phyloP scores from a whole-genome alignment of 225 moss, liverwort and hornwort species.

The Neckera pumila region DNA sequence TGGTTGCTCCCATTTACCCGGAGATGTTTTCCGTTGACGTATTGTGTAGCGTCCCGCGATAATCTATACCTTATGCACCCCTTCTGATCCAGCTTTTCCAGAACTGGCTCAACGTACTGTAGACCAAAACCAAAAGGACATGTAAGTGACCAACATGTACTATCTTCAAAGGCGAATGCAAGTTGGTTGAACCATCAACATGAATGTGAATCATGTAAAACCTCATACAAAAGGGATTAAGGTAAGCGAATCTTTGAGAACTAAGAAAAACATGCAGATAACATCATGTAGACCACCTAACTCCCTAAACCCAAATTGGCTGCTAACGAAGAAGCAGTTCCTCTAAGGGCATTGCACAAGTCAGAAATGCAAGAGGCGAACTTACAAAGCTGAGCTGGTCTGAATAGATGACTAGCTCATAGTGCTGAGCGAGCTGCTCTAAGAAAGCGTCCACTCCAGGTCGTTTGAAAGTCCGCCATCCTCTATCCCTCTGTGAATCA shows the following conservation, averaged over 20 bases:
- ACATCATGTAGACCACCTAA: background rate
- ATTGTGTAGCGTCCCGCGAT: conserved; percentile 95
- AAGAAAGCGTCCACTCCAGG: conserved; percentile 95
- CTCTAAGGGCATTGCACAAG: background rate
- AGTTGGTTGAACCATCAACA: background rate
- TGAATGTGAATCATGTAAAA: background rate
- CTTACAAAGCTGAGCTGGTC: conserved; percentile 95
- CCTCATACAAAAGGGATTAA: background rate
- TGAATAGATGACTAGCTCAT: conserved; percentile 90
- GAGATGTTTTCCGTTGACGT: conserved; percentile 86
- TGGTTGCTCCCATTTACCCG: conserved; percentile 35
- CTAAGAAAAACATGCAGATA: background rate
- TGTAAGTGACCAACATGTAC: background rate
- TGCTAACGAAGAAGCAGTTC: background rate
- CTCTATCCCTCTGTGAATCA: conserved; percentile 79
- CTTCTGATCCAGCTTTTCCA: conserved; percentile 88
- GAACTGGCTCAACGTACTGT: conserved; percentile 93
- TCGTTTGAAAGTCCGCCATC: conserved; percentile 96
- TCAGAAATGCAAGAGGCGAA: background rate
- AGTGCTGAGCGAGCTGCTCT: conserved; percentile 96
- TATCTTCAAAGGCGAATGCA: background rate
- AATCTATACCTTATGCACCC: conserved; percentile 87
- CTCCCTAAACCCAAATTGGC: background rate
- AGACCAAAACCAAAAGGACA: background rate
- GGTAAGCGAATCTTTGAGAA: background rate